These are phyloP conservation scores for Colletotrichum tamarilloi DNA, from an alignment of 2,329 filamentous ascomycete species.

Conservation along the genomic window DNA sequence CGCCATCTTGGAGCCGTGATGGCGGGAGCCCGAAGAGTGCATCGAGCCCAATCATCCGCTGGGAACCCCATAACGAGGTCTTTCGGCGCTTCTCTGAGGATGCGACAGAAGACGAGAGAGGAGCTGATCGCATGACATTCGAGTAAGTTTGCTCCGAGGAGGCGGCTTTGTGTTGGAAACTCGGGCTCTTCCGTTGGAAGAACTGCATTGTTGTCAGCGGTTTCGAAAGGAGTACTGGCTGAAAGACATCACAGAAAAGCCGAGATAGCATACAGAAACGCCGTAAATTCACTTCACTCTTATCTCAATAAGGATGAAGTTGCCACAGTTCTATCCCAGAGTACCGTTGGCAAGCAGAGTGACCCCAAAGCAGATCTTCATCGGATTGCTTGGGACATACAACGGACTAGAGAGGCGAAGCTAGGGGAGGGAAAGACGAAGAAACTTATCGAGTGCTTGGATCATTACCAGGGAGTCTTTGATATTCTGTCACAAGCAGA, in stretches of 20 bases:
- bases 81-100: slow-evolving; percentile 41
- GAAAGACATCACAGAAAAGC: slow-evolving; percentile 32
- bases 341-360: slow-evolving; percentile 22
- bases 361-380: slow-evolving; percentile 36
- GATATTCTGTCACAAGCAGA: slow-evolving; percentile 42
- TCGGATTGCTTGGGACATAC: slow-evolving; percentile 32
- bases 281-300: slow-evolving; percentile 37
- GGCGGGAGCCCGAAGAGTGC: slow-evolving; percentile 28
- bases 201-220: neutral
- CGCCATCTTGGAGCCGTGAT: slow-evolving; percentile 20
- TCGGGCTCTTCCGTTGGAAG: neutral
- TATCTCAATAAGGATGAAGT: slow-evolving; percentile 38
- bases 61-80: slow-evolving; percentile 31
- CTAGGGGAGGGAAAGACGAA: slow-evolving; percentile 36
- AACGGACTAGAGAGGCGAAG: slow-evolving; percentile 20
- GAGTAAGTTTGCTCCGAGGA: neutral
- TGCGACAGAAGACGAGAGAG: slow-evolving; percentile 29
- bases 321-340: slow-evolving; percentile 15
- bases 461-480: slow-evolving; percentile 41
- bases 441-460: slow-evolving; percentile 39
- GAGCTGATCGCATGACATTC: neutral
- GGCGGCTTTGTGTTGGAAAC: neutral
- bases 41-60: slow-evolving; percentile 8
- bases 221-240: slow-evolving; percentile 1
- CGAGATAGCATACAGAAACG: slow-evolving; percentile 36